These are phyloP conservation scores for Kwoniella botswanensis DNA, from an alignment of 768 basidiomycete genomes.

Conservation along the genomic window DNA sequence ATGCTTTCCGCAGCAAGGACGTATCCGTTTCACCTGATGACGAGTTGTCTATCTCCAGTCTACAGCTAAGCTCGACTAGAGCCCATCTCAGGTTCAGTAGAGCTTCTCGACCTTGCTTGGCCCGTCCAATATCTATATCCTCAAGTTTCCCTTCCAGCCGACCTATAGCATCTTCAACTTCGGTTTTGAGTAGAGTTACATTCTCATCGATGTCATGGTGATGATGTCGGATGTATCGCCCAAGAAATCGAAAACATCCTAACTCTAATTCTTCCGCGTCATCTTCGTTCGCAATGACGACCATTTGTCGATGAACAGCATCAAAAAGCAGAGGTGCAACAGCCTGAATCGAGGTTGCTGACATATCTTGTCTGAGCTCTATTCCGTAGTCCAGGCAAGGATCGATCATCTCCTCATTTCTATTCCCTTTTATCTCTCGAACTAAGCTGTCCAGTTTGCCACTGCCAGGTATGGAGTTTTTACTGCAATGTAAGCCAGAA, in stretches of 20 bases:
- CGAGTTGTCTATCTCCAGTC: conserved; percentile 1
- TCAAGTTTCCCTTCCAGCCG: conserved; percentile 11
- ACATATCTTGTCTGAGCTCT: conserved; percentile 59
- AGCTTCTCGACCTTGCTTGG: conserved; percentile 13
- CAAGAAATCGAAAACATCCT: conserved; percentile 24
- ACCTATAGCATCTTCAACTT: conserved; percentile 4
- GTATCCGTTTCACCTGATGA: neutral
- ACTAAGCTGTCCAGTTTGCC: conserved; percentile 69
- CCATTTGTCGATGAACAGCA: conserved; percentile 61
- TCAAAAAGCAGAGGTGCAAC: conserved; percentile 60
- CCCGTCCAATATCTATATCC: conserved; percentile 8
- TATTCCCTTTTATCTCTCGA: conserved; percentile 54
- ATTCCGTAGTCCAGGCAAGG: conserved; percentile 46
- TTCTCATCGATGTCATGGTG: conserved; percentile 3
- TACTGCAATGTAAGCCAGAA: conserved; percentile 45
- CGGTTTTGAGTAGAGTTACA: conserved; percentile 59
- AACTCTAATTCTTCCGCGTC: conserved; percentile 61
- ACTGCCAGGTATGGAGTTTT: conserved; percentile 63
- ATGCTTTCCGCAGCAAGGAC: conserved; percentile 6
- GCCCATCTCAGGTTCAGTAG: conserved; percentile 34
- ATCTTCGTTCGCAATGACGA: conserved; percentile 57
- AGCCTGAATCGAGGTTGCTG: conserved; percentile 61
- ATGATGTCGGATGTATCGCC: conserved; percentile 3
- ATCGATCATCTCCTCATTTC: conserved; percentile 34
- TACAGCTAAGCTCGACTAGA: conserved; percentile 22